A percentile compares a stretch with the other conserved stretches of the same genome.
phyloP scores from a whole-genome alignment of 208 protist genomes.

The Trypanosoma melophagium region DNA sequence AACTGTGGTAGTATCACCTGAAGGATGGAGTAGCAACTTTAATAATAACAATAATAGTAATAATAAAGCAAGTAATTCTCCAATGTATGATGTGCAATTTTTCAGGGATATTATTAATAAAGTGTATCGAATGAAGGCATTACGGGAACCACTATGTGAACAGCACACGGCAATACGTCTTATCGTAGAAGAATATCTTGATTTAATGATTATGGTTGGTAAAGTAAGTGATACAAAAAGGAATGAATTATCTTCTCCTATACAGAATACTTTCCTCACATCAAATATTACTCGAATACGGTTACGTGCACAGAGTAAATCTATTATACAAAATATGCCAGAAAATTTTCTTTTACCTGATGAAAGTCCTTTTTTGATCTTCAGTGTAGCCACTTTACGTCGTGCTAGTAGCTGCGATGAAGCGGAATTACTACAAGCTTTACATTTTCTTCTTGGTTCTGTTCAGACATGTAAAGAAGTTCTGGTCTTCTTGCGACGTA shows the following conservation, averaged over 20 bases:
- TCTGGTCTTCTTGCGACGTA: slow-evolving; percentile 64
- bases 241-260: background rate
- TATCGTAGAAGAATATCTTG: slow-evolving; percentile 60
- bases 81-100: slow-evolving; percentile 31
- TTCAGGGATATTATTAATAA: slow-evolving; percentile 38
- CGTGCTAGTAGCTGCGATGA: slow-evolving; percentile 34
- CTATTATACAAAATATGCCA: slow-evolving; percentile 40
- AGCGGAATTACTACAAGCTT: slow-evolving; percentile 36
- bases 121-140: slow-evolving; percentile 45
- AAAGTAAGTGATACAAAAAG: slow-evolving; percentile 4
- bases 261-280: slow-evolving; percentile 38
- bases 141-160: slow-evolving; percentile 43
- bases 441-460: slow-evolving; percentile 40
- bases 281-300: slow-evolving; percentile 32
- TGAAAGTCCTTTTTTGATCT: slow-evolving; percentile 43
- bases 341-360: slow-evolving; percentile 29
- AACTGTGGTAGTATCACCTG: slow-evolving; percentile 26
- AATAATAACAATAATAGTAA: background rate
- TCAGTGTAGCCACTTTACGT: slow-evolving; percentile 51
- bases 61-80: slow-evolving; percentile 3
- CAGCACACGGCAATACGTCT: slow-evolving; percentile 45
- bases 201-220: slow-evolving; percentile 36
- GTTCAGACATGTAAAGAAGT: slow-evolving; percentile 44
- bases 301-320: slow-evolving; percentile 36
- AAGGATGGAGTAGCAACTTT: background rate